Conservation (phyloP, 129 eudicot species). For the Escallonia herrerae region DNA sequence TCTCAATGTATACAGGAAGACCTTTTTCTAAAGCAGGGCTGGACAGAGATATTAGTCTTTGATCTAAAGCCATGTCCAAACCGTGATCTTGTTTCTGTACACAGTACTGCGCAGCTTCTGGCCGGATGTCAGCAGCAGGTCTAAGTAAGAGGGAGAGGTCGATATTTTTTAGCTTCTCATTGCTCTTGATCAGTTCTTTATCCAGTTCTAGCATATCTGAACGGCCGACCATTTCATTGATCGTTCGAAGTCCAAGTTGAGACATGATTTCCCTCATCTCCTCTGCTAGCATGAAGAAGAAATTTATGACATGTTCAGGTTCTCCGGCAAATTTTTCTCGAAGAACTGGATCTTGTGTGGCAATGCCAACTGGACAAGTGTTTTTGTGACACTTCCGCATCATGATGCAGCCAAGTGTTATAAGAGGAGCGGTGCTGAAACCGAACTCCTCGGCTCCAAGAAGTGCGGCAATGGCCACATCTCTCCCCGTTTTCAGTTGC, state of each 20-base stretch:
- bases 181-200: constrained; percentile 48
- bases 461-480: constrained; percentile 95
- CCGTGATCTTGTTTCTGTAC: constrained; percentile 95
- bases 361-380: constrained; percentile 97
- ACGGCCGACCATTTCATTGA: constrained; percentile 96
- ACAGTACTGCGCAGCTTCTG: constrained; percentile 86
- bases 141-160: constrained; percentile 83
- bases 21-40: constrained; percentile 71
- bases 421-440: constrained; percentile 95
- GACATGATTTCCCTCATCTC: constrained; percentile 95
- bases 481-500: constrained; percentile 94
- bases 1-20: constrained; percentile 84
- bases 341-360: constrained; percentile 97
- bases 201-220: constrained; percentile 95
- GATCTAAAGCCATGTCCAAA: constrained; percentile 89
- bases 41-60: constrained; percentile 55
- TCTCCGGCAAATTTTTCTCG: constrained; percentile 93
- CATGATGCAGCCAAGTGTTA: constrained; percentile 97
- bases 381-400: constrained; percentile 97
- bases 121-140: constrained; percentile 88
- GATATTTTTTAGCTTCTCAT: constrained; percentile 72
- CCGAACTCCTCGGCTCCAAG: constrained; percentile 99
- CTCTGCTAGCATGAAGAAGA: constrained; percentile 97
- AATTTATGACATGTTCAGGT: constrained; percentile 92
- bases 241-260: constrained; percentile 60